phyloP scores from a whole-genome alignment of 2,329 filamentous ascomycete genomes.

The Colletotrichum eleusines region DNA sequence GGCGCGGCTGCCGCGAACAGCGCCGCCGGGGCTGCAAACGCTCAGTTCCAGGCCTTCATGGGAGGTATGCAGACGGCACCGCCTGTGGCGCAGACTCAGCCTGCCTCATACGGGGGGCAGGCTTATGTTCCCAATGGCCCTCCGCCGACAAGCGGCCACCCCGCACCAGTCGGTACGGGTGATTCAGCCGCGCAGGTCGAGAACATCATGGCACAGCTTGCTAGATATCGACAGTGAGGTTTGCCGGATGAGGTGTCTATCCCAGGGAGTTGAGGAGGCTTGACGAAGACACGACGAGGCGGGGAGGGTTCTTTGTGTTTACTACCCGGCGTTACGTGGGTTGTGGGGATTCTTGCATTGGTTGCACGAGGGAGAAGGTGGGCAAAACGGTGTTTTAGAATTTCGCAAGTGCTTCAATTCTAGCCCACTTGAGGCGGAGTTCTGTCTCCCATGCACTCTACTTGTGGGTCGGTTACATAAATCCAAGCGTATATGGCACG shows the following conservation, averaged over 20 bases:
- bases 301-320: constrained; percentile 28
- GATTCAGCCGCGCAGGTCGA: constrained; percentile 69
- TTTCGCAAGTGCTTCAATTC: not conserved
- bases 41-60: constrained; percentile 59
- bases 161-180: constrained; percentile 38
- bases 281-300: constrained; percentile 36
- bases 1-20: constrained; percentile 33
- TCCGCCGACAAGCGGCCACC: constrained; percentile 46
- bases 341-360: constrained; percentile 10
- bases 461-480: not conserved
- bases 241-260: not conserved
- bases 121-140: constrained; percentile 43
- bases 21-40: constrained; percentile 45
- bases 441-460: not conserved
- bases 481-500: not conserved
- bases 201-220: constrained; percentile 81
- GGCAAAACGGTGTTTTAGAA: constrained; percentile 27
- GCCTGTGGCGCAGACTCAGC: constrained; percentile 43
- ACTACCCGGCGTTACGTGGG: constrained; percentile 25
- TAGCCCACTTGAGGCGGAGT: not conserved
- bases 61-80: constrained; percentile 51
- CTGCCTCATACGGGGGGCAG: constrained; percentile 49
- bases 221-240: constrained; percentile 69
- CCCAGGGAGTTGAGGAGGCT: not conserved
- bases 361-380: not conserved